Evolutionary conservation across 2,329 filamentous ascomycete species (phyloP), one percentile per base, ranked within the genome.

Genomic region (Talaromyces pinophilus): DNA sequence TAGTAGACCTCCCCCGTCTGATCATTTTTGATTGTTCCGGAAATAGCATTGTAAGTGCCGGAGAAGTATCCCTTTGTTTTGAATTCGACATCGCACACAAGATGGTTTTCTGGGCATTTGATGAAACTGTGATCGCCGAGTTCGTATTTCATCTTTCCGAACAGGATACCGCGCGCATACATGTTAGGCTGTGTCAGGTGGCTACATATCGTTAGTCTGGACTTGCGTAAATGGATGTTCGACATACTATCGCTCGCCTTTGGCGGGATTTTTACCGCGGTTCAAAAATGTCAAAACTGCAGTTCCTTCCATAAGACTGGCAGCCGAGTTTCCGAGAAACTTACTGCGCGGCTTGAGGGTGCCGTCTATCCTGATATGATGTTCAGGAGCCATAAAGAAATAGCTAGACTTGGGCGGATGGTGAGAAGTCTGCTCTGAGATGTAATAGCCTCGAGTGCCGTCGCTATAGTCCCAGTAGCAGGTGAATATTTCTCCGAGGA

Each of bases 81-180:
- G 86, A 99, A 99, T 71, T 99, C 95, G 68, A 99, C 88, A 76
- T 99, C 94, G 67, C 93, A 94, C 30, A 88, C 86, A 19, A 99
- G 84, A 66, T 93, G 90, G 19, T 92, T 86, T 77, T 98, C 94
- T 0, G 94, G 92, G 77, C 95, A 98, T 70, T 90, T 87, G 22
- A 99, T 92, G 72, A 93, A 92, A 77, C 93, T 97, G 81, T 97
- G 93, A 77, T 98, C 94, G 70, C 94, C 95, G 7, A 99, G 87
- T 82, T 99, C 95, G 79, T 98, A 99, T 79, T 97, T 98, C 95
- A 99, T 98, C 79, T 97, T 98, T 59, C 95, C 95, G 74, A 99
- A 97, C 8, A 99, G 84, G 67, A 99, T 98, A 42, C 95, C 94
- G 69, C 95, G 88, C 25, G 94, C 95, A 78, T 99, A 99, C 93